A percentile compares a stretch with the other conserved stretches of the same genome.
These are phyloP conservation scores for Starmerella stellata DNA, from an alignment of 805 yeast species.

Conservation along the genomic window DNA sequence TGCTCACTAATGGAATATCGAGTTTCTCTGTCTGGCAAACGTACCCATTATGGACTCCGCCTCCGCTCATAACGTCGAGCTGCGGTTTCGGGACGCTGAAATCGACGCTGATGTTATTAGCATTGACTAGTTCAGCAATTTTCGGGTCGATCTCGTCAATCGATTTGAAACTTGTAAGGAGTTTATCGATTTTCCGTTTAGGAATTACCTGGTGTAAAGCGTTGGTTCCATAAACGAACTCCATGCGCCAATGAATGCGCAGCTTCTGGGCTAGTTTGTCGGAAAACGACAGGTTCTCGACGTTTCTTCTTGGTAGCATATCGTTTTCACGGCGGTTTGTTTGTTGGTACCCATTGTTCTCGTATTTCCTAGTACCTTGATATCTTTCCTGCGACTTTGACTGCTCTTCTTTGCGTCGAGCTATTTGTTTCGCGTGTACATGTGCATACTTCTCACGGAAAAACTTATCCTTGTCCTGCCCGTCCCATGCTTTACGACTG, in stretches of 20 bases:
- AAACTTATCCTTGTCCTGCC: conserved; percentile 43
- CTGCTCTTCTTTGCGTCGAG: conserved; percentile 10
- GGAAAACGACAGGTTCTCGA: not conserved
- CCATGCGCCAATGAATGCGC: conserved; percentile 21
- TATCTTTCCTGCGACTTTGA: no score
- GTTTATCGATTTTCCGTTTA: conserved; percentile 35
- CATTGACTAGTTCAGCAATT: conserved; percentile 32
- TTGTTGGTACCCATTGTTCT: not conserved
- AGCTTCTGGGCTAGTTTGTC: not conserved
- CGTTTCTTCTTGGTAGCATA: no score
- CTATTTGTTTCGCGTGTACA: conserved; percentile 37
- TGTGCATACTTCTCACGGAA: conserved; percentile 48
- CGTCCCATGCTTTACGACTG: conserved; percentile 49
- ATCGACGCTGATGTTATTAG: conserved; percentile 26
- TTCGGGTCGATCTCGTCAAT: conserved; percentile 24
- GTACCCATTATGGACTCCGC: conserved; percentile 66
- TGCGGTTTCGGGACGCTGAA: conserved; percentile 31
- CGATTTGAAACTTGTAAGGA: conserved; percentile 31
- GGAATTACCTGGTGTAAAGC: conserved; percentile 55
- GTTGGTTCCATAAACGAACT: conserved; percentile 60
- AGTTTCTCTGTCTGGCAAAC: conserved; percentile 51
- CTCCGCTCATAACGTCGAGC: conserved; percentile 40
- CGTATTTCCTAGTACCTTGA: no score
- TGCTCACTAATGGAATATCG: conserved; percentile 18
- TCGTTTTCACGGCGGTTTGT: no score